Conservation (phyloP, 805 yeast genomes). For the Starmerella sp. region DNA sequence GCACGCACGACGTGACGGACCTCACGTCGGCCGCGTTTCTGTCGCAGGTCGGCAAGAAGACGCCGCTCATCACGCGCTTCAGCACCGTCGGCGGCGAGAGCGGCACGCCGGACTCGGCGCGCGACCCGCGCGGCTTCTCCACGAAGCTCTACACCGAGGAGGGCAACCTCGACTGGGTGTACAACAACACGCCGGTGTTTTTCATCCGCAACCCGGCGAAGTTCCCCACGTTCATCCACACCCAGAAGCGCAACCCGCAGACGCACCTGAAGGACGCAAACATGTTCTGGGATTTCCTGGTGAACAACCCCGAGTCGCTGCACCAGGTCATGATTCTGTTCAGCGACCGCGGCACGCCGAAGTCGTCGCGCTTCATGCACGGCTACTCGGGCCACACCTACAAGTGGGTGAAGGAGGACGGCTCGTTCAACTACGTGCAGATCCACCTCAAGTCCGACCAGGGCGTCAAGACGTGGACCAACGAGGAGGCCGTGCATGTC, state of each 20-base stretch:
- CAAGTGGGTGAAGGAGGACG: constrained; percentile 44
- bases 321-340: constrained; percentile 50
- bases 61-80: constrained; percentile 49
- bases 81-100: constrained; percentile 62
- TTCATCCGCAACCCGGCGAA: constrained; percentile 54
- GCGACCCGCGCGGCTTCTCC: constrained; percentile 63
- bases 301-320: constrained; percentile 44
- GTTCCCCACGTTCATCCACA: constrained; percentile 56
- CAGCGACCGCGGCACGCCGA: constrained; percentile 52
- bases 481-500: constrained; percentile 38
- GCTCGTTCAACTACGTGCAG: constrained; percentile 44
- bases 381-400: constrained; percentile 57
- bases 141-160: constrained; percentile 56
- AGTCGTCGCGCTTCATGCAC: constrained; percentile 44
- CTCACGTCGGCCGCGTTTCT: constrained; percentile 43
- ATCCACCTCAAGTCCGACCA: constrained; percentile 42
- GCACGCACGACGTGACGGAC: constrained; percentile 47
- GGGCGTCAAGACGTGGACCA: constrained; percentile 38
- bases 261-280: constrained; percentile 48
- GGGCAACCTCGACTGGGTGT: constrained; percentile 62
- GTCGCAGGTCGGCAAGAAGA: constrained; percentile 65
- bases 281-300: constrained; percentile 47
- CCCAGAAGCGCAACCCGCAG: constrained; percentile 59
- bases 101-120: constrained; percentile 54
- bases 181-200: constrained; percentile 60